Evolutionary conservation across 129 eudicot genomes (phyloP).

Genomic region (Heracleum sosnowskyi): DNA sequence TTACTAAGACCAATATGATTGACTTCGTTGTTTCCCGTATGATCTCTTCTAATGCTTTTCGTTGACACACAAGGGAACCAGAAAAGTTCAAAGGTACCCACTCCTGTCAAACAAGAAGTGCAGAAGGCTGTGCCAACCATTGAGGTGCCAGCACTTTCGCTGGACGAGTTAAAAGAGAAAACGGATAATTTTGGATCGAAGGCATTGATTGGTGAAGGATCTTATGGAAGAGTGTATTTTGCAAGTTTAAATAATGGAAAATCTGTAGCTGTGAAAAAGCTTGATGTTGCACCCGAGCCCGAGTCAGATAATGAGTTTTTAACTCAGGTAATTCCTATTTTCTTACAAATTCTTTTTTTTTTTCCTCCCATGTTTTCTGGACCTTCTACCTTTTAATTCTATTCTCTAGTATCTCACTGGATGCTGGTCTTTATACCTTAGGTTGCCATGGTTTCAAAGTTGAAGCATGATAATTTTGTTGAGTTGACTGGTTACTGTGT

Average conservation of each 20-base stretch:
- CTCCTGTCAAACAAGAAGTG: conserved; percentile 50
- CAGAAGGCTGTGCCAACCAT: conserved; percentile 66
- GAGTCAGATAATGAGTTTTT: conserved; percentile 74
- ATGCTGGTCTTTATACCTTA: conserved; percentile 11
- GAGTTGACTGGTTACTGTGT: conserved; percentile 73
- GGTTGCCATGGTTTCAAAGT: conserved; percentile 65
- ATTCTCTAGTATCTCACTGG: neutral
- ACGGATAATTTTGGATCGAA: conserved; percentile 90
- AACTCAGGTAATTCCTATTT: conserved; percentile 45
- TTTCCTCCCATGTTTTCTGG: neutral
- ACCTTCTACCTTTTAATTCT: neutral
- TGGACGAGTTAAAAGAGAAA: conserved; percentile 84
- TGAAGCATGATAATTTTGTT: conserved; percentile 74
- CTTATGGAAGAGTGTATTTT: conserved; percentile 86
- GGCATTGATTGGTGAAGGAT: conserved; percentile 92
- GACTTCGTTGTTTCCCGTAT: neutral
- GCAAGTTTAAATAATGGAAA: conserved; percentile 59
- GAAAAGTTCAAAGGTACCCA: conserved; percentile 44
- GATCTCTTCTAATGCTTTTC: neutral
- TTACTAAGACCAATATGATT: neutral
- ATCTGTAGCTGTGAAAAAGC: conserved; percentile 86
- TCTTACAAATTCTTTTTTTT: neutral
- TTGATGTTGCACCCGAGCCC: conserved; percentile 81
- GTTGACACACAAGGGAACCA: conserved; percentile 32
- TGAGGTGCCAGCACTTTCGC: conserved; percentile 64